Evolutionary conservation across 805 yeast genomes (phyloP).

Genomic region (Candida xiaguanensis): DNA sequence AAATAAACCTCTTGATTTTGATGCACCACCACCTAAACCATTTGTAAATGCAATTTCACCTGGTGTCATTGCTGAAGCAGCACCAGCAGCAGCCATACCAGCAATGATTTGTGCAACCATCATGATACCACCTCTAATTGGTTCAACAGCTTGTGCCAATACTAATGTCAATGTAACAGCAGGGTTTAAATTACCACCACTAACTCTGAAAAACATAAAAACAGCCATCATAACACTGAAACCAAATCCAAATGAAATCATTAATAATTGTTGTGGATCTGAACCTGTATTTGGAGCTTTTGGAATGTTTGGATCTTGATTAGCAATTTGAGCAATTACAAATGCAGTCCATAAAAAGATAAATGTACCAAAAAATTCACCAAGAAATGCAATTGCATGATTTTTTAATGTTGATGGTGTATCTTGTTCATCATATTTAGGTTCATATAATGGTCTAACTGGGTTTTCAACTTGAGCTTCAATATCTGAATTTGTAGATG

Average conservation of each 20-base stretch:
- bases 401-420: conserved; percentile 31
- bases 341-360: conserved; percentile 79
- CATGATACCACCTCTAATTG: conserved; percentile 65
- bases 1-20: conserved; percentile 72
- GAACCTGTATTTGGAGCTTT: conserved; percentile 32
- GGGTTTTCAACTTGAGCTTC: conserved; percentile 22
- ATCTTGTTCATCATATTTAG: conserved; percentile 14
- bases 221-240: conserved; percentile 77
- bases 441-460: conserved; percentile 22
- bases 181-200: conserved; percentile 90
- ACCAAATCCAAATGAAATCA: conserved; percentile 86
- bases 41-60: conserved; percentile 72
- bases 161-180: conserved; percentile 76
- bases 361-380: conserved; percentile 86
- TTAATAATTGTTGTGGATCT: conserved; percentile 63
- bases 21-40: conserved; percentile 65
- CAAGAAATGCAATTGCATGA: conserved; percentile 64
- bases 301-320: conserved; percentile 40
- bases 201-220: conserved; percentile 64
- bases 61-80: conserved; percentile 81
- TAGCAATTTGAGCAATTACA: conserved; percentile 81
- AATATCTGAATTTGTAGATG: conserved; percentile 21
- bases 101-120: conserved; percentile 69
- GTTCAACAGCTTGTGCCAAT: conserved; percentile 70
- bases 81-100: conserved; percentile 92